Evolutionary conservation across 345 rosid genomes (phyloP).

Genomic region (Eucalyptus curtisii): DNA sequence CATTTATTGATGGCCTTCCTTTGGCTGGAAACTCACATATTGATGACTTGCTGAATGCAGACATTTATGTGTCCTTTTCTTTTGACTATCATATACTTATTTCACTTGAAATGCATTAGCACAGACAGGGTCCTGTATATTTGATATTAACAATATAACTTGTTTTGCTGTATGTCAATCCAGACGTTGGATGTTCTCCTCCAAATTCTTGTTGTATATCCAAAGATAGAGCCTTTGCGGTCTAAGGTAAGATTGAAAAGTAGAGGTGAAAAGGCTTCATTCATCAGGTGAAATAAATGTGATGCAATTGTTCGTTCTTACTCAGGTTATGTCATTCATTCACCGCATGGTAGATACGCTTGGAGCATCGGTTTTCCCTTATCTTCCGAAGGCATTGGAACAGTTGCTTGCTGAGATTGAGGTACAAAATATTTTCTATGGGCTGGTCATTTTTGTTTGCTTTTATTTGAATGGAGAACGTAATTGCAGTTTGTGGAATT

Average conservation of each 20-base stretch:
- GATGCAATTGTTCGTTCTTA: not conserved
- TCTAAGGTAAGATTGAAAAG: slow-evolving; percentile 44
- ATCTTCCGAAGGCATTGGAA: slow-evolving; percentile 84
- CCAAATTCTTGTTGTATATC: slow-evolving; percentile 68
- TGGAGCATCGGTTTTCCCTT: slow-evolving; percentile 87
- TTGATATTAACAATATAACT: not conserved
- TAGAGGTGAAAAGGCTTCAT: not conserved
- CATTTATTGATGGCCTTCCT: not conserved
- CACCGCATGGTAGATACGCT: slow-evolving; percentile 98
- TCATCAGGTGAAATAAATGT: not conserved
- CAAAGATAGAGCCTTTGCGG: slow-evolving; percentile 66
- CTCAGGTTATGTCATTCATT: slow-evolving; percentile 81
- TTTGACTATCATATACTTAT: not conserved
- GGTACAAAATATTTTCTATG: slow-evolving; percentile 26
- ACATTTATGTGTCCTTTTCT: not conserved
- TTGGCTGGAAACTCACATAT: not conserved
- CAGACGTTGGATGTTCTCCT: slow-evolving; percentile 91
- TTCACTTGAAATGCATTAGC: not conserved
- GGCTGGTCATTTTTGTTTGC: not conserved
- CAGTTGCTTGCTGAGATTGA: slow-evolving; percentile 87
- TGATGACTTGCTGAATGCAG: not conserved
- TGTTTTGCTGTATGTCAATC: slow-evolving; percentile 5
- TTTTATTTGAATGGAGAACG: not conserved
- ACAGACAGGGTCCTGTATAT: not conserved
- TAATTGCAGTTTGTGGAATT: not conserved